Conservation (phyloP, 352 stramenopile genomes). For the Globisporangium barbulae region DNA sequence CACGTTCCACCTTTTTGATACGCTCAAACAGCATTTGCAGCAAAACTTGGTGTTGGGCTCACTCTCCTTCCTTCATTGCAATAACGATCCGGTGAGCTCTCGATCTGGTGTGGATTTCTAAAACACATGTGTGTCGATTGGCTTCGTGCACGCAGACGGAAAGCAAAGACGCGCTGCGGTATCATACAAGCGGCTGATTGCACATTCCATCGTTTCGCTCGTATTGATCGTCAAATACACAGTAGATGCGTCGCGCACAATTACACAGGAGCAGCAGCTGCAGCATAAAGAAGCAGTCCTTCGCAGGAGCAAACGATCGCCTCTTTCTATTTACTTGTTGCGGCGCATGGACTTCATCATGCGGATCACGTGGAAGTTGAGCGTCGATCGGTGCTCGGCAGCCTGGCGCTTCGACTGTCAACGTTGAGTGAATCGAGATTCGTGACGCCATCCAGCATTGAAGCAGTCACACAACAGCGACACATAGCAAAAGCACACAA, state of each 20-base stretch:
- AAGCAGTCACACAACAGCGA: background rate
- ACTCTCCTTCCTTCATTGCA: too few relatives aligned
- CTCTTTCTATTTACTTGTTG: conserved; percentile 20
- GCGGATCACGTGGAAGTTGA: conserved; percentile 88
- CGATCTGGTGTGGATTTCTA: too few relatives aligned
- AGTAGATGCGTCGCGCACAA: background rate
- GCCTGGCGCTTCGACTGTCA: conserved; percentile 48
- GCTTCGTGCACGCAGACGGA: too few relatives aligned
- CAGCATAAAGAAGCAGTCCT: background rate
- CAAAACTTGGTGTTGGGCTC: too few relatives aligned
- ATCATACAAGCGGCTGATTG: too few relatives aligned
- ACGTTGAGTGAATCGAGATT: background rate
- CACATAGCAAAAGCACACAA: conserved; percentile 4
- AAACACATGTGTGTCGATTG: too few relatives aligned
- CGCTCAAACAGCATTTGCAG: too few relatives aligned
- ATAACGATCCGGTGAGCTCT: too few relatives aligned
- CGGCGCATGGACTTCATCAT: conserved; percentile 79
- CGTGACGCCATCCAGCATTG: conserved; percentile 2
- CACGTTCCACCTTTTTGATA: too few relatives aligned
- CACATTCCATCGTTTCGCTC: too few relatives aligned
- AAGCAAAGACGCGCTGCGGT: too few relatives aligned
- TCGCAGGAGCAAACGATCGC: background rate
- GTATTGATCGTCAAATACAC: background rate
- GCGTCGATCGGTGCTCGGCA: conserved; percentile 73
- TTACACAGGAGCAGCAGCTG: background rate